These are phyloP conservation scores for Auricularia cornea DNA, from an alignment of 768 basidiomycete genomes.

Conservation along the genomic window DNA sequence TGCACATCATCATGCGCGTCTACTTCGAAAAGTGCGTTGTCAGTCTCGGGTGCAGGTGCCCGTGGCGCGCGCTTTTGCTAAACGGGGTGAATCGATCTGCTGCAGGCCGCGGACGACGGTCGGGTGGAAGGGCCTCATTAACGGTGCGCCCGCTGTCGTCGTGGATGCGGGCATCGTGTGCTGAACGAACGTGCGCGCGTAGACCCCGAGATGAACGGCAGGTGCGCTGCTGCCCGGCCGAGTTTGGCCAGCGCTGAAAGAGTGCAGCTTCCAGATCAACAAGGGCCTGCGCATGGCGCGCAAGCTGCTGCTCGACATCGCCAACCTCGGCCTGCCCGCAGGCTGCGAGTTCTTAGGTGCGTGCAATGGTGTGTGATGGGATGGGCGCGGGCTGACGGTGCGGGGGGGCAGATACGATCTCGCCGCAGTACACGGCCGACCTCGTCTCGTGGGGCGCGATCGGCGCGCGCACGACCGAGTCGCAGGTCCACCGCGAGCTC, in stretches of 20 bases:
- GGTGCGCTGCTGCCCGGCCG: no score
- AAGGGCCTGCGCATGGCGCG: conserved; percentile 87
- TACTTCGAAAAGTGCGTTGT: conserved; percentile 79
- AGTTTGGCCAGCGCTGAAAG: neutral
- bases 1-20: conserved; percentile 94
- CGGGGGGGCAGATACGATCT: conserved; percentile 41
- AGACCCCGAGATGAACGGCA: conserved; percentile 83
- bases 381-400: neutral
- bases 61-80: no score
- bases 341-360: conserved; percentile 87
- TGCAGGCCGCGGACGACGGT: conserved; percentile 73
- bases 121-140: conserved; percentile 99
- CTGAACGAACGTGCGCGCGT: no score
- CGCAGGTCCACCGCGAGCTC: conserved; percentile 86
- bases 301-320: conserved; percentile 76
- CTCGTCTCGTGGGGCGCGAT: conserved; percentile 94
- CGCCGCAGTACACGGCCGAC: conserved; percentile 89
- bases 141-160: conserved; percentile 34
- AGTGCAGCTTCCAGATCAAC: conserved; percentile 82
- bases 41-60: neutral
- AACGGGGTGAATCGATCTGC: no score
- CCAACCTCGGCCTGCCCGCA: conserved; percentile 82
- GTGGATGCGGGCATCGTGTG: no score
- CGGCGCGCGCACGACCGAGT: conserved; percentile 87
- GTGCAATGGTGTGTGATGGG: conserved; percentile 2